Evolutionary conservation across 192 early-diverging fungal genomes (phyloP).

Genomic region (Backusella macrospora): DNA sequence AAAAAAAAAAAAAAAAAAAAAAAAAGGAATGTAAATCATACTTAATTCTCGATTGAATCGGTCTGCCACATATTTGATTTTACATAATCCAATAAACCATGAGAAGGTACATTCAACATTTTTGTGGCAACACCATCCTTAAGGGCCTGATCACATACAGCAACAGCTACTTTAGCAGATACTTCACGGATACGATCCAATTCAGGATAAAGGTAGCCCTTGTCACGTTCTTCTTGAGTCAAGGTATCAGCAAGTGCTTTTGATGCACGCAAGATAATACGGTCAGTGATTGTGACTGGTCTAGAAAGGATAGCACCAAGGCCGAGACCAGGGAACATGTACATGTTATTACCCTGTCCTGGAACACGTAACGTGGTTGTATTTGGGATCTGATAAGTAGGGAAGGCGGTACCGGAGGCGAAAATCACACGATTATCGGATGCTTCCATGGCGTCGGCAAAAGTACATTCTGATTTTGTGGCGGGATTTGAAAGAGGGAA

Average conservation of each 20-base stretch:
- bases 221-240: slow-evolving; percentile 64
- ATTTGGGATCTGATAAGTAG: slow-evolving; percentile 68
- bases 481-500: slow-evolving; percentile 91
- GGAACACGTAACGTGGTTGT: slow-evolving; percentile 60
- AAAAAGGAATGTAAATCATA: background rate
- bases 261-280: slow-evolving; percentile 80
- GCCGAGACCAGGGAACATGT: slow-evolving; percentile 79
- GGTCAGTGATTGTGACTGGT: slow-evolving; percentile 71
- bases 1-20: background rate
- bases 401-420: slow-evolving; percentile 96
- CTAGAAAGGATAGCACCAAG: slow-evolving; percentile 80
- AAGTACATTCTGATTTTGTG: slow-evolving; percentile 93
- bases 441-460: slow-evolving; percentile 84
- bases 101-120: slow-evolving; percentile 8
- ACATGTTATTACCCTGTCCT: slow-evolving; percentile 87
- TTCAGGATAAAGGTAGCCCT: slow-evolving; percentile 82
- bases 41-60: background rate
- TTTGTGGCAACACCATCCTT: slow-evolving; percentile 34
- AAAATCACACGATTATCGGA: slow-evolving; percentile 92
- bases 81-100: slow-evolving; percentile 24
- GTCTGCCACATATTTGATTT: slow-evolving; percentile 33
- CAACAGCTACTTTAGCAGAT: slow-evolving; percentile 78
- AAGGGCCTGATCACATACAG: slow-evolving; percentile 62
- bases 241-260: slow-evolving; percentile 79
- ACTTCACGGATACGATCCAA: slow-evolving; percentile 87